These are phyloP conservation scores for Massarina eburnea DNA, from an alignment of 2,329 filamentous ascomycete species.

Conservation along the genomic window DNA sequence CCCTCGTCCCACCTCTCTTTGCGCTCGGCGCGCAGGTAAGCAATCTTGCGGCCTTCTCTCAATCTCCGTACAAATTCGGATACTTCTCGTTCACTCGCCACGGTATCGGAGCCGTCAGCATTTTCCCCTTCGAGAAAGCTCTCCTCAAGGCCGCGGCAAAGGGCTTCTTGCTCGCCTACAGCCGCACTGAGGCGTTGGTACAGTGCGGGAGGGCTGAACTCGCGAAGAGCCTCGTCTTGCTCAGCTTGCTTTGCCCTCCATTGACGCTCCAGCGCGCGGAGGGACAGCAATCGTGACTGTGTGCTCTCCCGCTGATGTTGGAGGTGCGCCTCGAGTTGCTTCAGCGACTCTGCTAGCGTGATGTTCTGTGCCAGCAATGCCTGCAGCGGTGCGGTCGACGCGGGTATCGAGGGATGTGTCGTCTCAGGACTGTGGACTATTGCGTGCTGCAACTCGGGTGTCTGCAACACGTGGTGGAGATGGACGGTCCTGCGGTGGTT, in stretches of 20 bases:
- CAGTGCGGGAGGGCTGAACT: constrained; percentile 82
- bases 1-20: constrained; percentile 96
- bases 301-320: constrained; percentile 66
- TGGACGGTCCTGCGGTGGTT: constrained; percentile 68
- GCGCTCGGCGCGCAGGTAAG: constrained; percentile 79
- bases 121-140: constrained; percentile 75
- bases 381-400: constrained; percentile 66
- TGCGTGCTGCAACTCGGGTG: constrained; percentile 69
- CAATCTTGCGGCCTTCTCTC: constrained; percentile 74
- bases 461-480: constrained; percentile 68
- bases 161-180: constrained; percentile 77
- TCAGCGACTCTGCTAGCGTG: constrained; percentile 65
- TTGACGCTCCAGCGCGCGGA: constrained; percentile 86
- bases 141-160: constrained; percentile 84
- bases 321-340: constrained; percentile 61
- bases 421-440: constrained; percentile 68
- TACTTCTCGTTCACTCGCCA: constrained; percentile 77
- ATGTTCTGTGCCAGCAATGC: constrained; percentile 70
- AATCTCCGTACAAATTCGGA: constrained; percentile 82
- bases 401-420: constrained; percentile 70
- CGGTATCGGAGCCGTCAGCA: constrained; percentile 44
- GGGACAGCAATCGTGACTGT: constrained; percentile 78
- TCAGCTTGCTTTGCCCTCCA: constrained; percentile 87
- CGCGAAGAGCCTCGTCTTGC: constrained; percentile 80
- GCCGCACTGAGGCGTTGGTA: constrained; percentile 79